Evolutionary conservation across 148 eudicot species (phyloP).

Genomic region (Fagopyrum esculentum): DNA sequence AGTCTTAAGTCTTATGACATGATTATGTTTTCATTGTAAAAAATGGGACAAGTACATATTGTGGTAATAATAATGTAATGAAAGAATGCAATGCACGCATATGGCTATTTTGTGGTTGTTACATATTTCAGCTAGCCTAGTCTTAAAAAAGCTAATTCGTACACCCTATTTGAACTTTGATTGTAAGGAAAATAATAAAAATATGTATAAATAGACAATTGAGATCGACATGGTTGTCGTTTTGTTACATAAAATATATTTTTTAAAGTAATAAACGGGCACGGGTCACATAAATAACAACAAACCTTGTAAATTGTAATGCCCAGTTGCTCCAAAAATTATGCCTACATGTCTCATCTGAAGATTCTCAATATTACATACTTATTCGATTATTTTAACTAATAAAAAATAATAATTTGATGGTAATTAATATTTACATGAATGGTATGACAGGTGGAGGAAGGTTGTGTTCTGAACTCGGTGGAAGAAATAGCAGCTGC

Average conservation of each 20-base stretch:
- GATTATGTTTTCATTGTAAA: too few species aligned
- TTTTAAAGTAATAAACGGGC: not conserved
- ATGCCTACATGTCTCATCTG: not conserved
- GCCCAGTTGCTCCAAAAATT: not conserved
- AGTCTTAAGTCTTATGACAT: too few species aligned
- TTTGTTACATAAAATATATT: not conserved
- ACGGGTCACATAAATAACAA: not conserved
- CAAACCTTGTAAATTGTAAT: not conserved
- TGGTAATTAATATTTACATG: not conserved
- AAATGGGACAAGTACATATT: too few species aligned
- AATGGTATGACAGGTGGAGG: slow-evolving; percentile 45
- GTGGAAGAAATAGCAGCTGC: slow-evolving; percentile 66
- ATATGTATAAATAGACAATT: not conserved
- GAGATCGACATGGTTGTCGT: not conserved
- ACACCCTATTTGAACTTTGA: not conserved
- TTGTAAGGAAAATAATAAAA: not conserved
- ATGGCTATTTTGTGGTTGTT: not conserved
- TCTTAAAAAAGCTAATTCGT: not conserved
- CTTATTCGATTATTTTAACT: not conserved
- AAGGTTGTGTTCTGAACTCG: slow-evolving; percentile 54
- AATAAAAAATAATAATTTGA: not conserved
- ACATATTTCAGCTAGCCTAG: not conserved
- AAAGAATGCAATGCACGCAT: not conserved
- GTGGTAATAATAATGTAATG: not conserved
- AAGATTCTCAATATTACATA: not conserved